A percentile compares a stretch with the other conserved stretches of the same genome.
Conservation (phyloP, 2,329 filamentous ascomycete genomes). For the Cordyceps cateniannulata region DNA sequence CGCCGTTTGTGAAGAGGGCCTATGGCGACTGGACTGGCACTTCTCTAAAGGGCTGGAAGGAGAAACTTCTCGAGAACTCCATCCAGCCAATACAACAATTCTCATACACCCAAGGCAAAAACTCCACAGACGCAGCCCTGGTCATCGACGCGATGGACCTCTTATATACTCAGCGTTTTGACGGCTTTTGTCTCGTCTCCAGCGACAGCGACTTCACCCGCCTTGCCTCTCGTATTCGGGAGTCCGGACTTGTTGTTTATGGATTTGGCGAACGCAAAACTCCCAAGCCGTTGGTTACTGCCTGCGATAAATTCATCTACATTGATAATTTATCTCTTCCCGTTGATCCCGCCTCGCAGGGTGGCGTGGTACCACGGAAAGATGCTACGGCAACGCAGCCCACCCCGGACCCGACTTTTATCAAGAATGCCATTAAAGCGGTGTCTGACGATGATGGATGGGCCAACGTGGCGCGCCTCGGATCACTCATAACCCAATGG, state of each 20-base stretch:
- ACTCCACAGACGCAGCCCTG: conserved; percentile 29
- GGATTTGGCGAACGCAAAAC: conserved; percentile 29
- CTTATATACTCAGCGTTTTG: conserved; percentile 25
- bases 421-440: background rate
- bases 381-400: background rate
- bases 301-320: conserved; percentile 29
- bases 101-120: conserved; percentile 29
- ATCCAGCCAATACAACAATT: conserved; percentile 32
- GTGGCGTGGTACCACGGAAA: no score
- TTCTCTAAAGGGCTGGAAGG: conserved; percentile 24
- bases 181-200: conserved; percentile 28
- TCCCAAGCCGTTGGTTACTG: conserved; percentile 24
- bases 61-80: conserved; percentile 23
- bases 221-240: conserved; percentile 27
- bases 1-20: conserved; percentile 23
- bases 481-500: background rate
- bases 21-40: conserved; percentile 30
- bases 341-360: background rate
- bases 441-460: background rate
- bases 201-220: conserved; percentile 32
- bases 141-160: conserved; percentile 33
- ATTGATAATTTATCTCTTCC: background rate
- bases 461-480: background rate
- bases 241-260: conserved; percentile 26
- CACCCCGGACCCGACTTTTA: background rate